Base-by-base conservation (phyloP, 176 grass and related monocot genomes). In the Triticum turgidum region DNA sequence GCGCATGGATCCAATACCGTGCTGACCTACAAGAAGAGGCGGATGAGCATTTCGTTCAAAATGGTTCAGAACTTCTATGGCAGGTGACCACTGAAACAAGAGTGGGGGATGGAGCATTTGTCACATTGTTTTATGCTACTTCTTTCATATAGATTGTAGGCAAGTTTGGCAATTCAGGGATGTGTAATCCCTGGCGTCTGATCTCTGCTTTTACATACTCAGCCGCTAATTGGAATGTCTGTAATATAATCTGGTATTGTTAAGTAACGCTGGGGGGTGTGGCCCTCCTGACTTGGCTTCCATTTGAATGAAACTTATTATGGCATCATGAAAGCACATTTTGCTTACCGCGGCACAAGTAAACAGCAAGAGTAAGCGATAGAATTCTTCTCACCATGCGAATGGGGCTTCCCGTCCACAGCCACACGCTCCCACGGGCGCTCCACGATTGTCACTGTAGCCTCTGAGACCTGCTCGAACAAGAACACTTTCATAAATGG, bases 361-460 rank as follows among this genome's bases (percentile, higher is more conserved):
- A 64, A 51, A 79, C 21, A 64, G 6, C 18, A 76, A 22, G 37
- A 32, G 72, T 22, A 80, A 42, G 11, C 8, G 30, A 78, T 38
- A 3, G 72, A 80, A 44, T n/a, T 69, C 4, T 30, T 20, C 88
- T 76, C 42, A 98, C 93, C 96, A 34, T 98, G 96, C 14, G 96
- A 94, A 88, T 98, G 96, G 33, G 92, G 92, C 38, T 80, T 90
- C 34, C 92, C 93, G 5, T 94, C 85, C 9, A 96, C 84, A 67
- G 47, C 25, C 44, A 96, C 91, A 65, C 96, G 96, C 61, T 98
- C 96, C 93, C 96, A 98, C 39, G 96, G 93, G 73, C 94, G 94
- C 89, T 96, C 96, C 80, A 65, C 70, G 72, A 98, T 89, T 9
- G 80, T 94, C 15, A 98, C 86, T 32, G 89, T 84, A 32, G 96